Percentiles rank a stretch among this genome's conserved stretches.
phyloP scores from a whole-genome alignment of 768 basidiomycete species.

The Pisolithus tinctorius region DNA sequence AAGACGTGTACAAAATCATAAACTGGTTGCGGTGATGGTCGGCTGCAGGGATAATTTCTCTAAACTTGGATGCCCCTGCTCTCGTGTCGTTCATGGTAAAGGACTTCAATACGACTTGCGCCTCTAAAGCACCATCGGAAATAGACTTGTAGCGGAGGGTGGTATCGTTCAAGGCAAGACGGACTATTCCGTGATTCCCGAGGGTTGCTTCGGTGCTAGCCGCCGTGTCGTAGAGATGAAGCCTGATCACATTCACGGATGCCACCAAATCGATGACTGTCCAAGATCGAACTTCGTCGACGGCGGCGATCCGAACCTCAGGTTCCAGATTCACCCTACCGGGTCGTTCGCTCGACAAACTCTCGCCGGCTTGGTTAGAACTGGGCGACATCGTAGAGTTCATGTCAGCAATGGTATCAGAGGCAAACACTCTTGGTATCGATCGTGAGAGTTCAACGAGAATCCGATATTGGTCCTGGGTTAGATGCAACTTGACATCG shows the following conservation, averaged over 20 bases:
- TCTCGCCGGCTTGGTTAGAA: slow-evolving; percentile 2
- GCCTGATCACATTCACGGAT: slow-evolving; percentile 59
- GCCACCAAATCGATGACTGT: slow-evolving; percentile 70
- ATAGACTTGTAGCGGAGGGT: slow-evolving; percentile 74
- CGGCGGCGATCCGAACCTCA: slow-evolving; percentile 39
- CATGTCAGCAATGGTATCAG: slow-evolving; percentile 34
- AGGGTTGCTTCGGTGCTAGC: slow-evolving; percentile 54
- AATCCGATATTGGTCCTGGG: slow-evolving; percentile 75
- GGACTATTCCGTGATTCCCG: slow-evolving; percentile 74
- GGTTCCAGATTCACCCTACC: slow-evolving; percentile 36
- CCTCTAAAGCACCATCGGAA: slow-evolving; percentile 78
- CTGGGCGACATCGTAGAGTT: slow-evolving; percentile 17
- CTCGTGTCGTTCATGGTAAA: slow-evolving; percentile 89
- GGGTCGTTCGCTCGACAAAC: neutral
- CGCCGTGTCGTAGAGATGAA: slow-evolving; percentile 76
- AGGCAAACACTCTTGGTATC: slow-evolving; percentile 58
- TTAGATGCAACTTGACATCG: slow-evolving; percentile 77
- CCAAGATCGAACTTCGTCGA: slow-evolving; percentile 37
- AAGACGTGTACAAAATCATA: slow-evolving; percentile 83
- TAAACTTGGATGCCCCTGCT: slow-evolving; percentile 75
- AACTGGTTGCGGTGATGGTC: slow-evolving; percentile 86
- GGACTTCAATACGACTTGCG: slow-evolving; percentile 82
- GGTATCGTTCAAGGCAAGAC: slow-evolving; percentile 78
- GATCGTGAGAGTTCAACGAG: slow-evolving; percentile 60
- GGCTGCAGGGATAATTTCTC: slow-evolving; percentile 92